Conservation (phyloP, 768 basidiomycete species). For the Candolleomyces aberdarensis region DNA sequence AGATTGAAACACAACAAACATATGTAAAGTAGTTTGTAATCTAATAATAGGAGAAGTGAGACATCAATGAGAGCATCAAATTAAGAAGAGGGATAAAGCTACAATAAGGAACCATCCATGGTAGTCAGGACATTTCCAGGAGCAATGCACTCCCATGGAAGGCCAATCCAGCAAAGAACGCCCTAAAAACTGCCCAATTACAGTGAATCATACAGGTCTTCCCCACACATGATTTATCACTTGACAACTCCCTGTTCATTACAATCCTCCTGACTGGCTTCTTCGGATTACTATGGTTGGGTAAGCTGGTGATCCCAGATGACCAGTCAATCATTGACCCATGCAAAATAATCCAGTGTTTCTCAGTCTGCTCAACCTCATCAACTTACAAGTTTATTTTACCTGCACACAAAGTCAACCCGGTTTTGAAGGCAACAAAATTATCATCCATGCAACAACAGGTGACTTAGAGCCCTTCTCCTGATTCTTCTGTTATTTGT, state of each 20-base stretch:
- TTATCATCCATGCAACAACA: conserved; percentile 4
- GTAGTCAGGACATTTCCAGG: conserved; percentile 29
- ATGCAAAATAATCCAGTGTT: background rate
- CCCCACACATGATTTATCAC: conserved; percentile 4
- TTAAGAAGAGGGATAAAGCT: no score
- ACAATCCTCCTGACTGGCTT: conserved; percentile 25
- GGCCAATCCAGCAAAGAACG: no score
- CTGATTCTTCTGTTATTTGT: conserved; percentile 19
- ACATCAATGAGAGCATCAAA: no score
- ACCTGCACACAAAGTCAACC: conserved; percentile 32
- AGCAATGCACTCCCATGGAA: conserved; percentile 11
- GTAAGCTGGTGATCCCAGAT: conserved; percentile 30
- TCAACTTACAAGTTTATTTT: conserved; percentile 11
- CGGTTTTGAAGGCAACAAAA: conserved; percentile 21
- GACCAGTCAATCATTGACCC: background rate
- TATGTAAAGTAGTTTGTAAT: no score
- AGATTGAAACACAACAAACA: no score
- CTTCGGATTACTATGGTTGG: conserved; percentile 26
- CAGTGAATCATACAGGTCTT: background rate
- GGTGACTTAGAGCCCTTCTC: conserved; percentile 9
- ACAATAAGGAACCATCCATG: conserved; percentile 15
- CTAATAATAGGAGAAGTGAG: no score
- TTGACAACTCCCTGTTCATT: conserved; percentile 20
- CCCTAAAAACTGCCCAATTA: conserved; percentile 21
- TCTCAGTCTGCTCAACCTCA: background rate